These are phyloP conservation scores for Trichoderma sp. DNA, from an alignment of 2,329 filamentous ascomycete genomes.

Conservation along the genomic window DNA sequence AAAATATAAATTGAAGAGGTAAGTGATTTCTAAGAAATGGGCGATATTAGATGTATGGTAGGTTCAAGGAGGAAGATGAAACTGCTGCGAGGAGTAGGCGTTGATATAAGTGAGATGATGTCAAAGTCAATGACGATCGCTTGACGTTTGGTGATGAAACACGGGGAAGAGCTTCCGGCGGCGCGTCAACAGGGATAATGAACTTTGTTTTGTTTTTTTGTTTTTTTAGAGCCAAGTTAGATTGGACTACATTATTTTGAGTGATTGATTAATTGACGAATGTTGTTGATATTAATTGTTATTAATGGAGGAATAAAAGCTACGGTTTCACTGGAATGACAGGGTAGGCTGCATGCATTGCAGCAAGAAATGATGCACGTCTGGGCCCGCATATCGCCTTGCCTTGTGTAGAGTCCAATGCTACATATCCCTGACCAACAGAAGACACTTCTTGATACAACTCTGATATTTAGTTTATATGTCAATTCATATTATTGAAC, in stretches of 20 bases:
- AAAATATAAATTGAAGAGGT: too few species aligned
- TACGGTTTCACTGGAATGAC: not conserved
- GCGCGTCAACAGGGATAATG: not conserved
- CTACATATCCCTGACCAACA: not conserved
- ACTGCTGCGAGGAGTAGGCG: not conserved
- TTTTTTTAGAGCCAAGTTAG: not conserved
- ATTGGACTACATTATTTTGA: not conserved
- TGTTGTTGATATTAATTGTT: not conserved
- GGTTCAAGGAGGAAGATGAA: not conserved
- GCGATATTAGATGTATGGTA: not conserved
- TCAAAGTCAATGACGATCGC: conserved; percentile 1
- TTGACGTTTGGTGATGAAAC: conserved; percentile 8
- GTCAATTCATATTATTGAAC: not conserved
- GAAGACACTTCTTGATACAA: not conserved
- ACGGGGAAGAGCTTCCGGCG: not conserved
- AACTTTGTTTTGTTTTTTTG: not conserved
- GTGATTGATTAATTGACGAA: not conserved
- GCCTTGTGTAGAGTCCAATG: not conserved
- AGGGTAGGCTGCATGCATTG: not conserved
- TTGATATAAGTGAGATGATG: not conserved
- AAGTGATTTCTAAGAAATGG: too few species aligned
- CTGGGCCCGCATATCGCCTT: not conserved
- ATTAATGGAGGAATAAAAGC: not conserved
- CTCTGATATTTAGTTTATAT: not conserved
- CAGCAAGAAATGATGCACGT: not conserved